Evolutionary conservation across 202 grass and related monocot species (phyloP).

Genomic region (Eragrostis tef): DNA sequence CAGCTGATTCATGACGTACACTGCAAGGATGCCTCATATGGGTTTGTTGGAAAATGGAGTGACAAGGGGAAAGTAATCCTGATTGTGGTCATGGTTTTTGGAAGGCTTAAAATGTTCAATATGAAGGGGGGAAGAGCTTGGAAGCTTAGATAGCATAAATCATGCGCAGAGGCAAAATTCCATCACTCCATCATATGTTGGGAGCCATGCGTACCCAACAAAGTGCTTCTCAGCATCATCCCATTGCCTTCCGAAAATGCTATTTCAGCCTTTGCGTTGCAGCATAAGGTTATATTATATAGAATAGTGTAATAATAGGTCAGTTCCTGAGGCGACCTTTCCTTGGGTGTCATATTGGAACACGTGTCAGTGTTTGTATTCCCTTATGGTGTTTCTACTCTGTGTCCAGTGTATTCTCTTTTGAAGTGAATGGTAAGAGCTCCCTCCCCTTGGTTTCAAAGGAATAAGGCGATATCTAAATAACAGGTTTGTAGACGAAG

Average conservation of each 20-base stretch:
- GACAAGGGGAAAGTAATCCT: constrained; percentile 65
- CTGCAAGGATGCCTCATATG: constrained; percentile 71
- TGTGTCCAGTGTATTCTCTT: background rate
- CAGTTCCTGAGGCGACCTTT: background rate
- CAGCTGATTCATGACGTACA: constrained; percentile 41
- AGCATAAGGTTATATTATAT: background rate
- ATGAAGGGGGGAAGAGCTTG: constrained; percentile 68
- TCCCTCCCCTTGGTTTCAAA: background rate
- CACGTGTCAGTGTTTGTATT: background rate
- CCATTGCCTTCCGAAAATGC: constrained; percentile 18
- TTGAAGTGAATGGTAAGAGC: background rate
- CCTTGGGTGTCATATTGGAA: background rate
- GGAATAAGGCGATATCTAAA: background rate
- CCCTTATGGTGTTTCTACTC: background rate
- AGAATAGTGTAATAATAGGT: background rate
- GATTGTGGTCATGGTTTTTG: constrained; percentile 77
- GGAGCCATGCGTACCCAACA: constrained; percentile 10
- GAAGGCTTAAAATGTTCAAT: constrained; percentile 74
- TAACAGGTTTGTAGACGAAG: background rate
- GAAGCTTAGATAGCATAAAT: constrained; percentile 62
- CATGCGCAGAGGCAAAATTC: background rate
- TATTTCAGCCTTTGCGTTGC: background rate
- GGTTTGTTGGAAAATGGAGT: constrained; percentile 81
- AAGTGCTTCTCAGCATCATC: background rate
- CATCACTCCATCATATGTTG: background rate